Base-by-base conservation (phyloP, 495 filamentous ascomycete genomes). In the Cladorrhinum samala region DNA sequence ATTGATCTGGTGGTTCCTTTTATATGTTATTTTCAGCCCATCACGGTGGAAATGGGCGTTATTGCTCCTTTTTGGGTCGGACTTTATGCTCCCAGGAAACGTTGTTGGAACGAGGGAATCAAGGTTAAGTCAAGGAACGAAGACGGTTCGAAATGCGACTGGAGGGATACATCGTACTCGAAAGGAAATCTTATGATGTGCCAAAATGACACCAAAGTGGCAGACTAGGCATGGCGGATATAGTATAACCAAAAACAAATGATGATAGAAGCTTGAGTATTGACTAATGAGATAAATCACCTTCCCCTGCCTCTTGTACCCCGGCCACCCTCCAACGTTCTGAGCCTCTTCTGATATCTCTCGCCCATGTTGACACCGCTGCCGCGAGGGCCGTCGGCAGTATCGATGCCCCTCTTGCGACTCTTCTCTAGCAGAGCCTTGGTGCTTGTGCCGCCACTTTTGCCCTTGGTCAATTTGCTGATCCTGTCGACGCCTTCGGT, bases 1-100 rank as follows among this genome's bases (percentile, higher is more conserved):
- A 65, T 70, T 95, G 46, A 60, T 89, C 9, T 93, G 87, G 72
- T 95, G 89, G 89, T 92, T 91, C 59, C 68, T 82, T 0, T 93
- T 92, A 62, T 83, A 82, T 42, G 77, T 92, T 38, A 71, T 78
- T 2, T 77, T 93, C 60, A 93, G 92, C 61, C 89, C 89, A 0
- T 93, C 93, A 68, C 75, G 88, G 44, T 95, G 89, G 89, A 85
- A 85, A 68, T 85, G 83, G 83, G 81, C 77, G 0, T 68, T 83
- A 0, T 95, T 93, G 57, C 87, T 95, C 23, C 80, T 93, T 59
- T 86, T 84, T 59, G 88, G 89, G 2, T 68, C 91, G 20, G 86
- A 86, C 0, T 73, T 77, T n/a, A 68, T 68, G 19, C 58, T 91
- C 46, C 89, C 89, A 0, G 73, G 78, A 68, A 68, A 64, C 24